Evolutionary conservation across 352 stramenopile genomes (phyloP).

Genomic region (Phytophthora pseudosyringae): DNA sequence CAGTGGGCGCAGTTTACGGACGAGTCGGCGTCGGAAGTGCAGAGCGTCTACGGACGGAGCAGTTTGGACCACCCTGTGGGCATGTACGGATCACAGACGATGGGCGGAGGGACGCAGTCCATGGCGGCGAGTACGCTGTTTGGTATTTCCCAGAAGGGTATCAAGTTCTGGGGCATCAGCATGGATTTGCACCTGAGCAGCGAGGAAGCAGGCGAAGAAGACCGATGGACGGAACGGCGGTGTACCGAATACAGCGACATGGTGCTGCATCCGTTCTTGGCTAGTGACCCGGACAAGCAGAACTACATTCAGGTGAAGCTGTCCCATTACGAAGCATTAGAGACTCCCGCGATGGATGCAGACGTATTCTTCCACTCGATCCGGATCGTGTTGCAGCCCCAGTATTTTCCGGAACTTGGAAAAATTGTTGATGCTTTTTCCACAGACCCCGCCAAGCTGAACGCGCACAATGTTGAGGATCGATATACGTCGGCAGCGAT

Average conservation of each 20-base stretch:
- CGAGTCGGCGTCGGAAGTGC: constrained; percentile 79
- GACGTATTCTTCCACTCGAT: constrained; percentile 88
- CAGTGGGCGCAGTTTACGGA: constrained; percentile 88
- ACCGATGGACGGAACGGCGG: constrained; percentile 33
- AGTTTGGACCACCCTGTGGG: constrained; percentile 40
- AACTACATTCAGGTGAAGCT: constrained; percentile 88
- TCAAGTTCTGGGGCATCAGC: constrained; percentile 84
- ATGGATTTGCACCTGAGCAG: constrained; percentile 82
- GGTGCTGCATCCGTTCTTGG: constrained; percentile 70
- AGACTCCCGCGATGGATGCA: constrained; percentile 73
- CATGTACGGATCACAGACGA: constrained; percentile 42
- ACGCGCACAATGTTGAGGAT: constrained; percentile 28
- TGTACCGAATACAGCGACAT: constrained; percentile 45
- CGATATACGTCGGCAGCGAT: constrained; percentile 52
- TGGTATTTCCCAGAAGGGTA: constrained; percentile 84
- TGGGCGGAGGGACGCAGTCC: constrained; percentile 59
- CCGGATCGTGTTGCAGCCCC: constrained; percentile 76
- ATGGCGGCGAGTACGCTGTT: constrained; percentile 84
- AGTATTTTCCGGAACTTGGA: constrained; percentile 79
- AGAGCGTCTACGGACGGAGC: constrained; percentile 68
- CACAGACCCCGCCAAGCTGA: constrained; percentile 26
- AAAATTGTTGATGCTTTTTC: constrained; percentile 76
- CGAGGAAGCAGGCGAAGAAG: constrained; percentile 52
- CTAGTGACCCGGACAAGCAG: constrained; percentile 66
- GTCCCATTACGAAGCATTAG: constrained; percentile 77